Evolutionary conservation across 2,329 filamentous ascomycete species (phyloP).

Genomic region (Basipetospora sp.): DNA sequence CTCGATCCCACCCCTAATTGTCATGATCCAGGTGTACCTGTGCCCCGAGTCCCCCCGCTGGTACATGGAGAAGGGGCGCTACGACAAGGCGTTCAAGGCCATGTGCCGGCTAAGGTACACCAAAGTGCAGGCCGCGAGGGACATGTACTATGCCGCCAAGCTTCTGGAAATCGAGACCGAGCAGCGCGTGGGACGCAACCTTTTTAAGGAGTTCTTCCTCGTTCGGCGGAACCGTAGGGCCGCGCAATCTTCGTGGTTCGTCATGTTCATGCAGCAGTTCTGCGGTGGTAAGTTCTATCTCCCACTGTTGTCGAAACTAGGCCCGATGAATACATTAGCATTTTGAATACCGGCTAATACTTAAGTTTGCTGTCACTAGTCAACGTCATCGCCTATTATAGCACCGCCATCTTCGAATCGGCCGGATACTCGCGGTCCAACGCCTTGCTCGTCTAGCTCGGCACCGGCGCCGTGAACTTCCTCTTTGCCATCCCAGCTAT

Average conservation of each 20-base stretch:
- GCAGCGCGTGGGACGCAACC: conserved; percentile 15
- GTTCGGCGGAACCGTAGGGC: conserved; percentile 22
- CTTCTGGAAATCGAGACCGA: conserved; percentile 18
- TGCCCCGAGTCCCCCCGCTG: conserved; percentile 40
- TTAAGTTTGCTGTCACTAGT: conserved; percentile 14
- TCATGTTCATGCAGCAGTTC: conserved; percentile 32
- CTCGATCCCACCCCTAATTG: conserved; percentile 35
- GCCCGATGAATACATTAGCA: too few relatives aligned
- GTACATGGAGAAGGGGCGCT: conserved; percentile 35
- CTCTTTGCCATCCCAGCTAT: conserved; percentile 43
- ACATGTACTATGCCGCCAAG: conserved; percentile 35
- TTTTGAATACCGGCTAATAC: too few relatives aligned
- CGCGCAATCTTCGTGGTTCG: conserved; percentile 22
- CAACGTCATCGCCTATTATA: conserved; percentile 44
- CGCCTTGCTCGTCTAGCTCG: conserved; percentile 39
- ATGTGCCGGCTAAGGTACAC: conserved; percentile 31
- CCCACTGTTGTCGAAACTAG: conserved; percentile 12
- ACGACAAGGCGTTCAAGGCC: conserved; percentile 29
- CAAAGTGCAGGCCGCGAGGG: conserved; percentile 32
- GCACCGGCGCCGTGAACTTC: conserved; percentile 43
- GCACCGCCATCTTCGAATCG: conserved; percentile 26
- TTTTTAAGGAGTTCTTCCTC: conserved; percentile 23
- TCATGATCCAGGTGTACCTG: conserved; percentile 36
- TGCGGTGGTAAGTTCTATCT: conserved; percentile 12
- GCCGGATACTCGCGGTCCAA: conserved; percentile 25